Percentiles rank a stretch among this genome's conserved stretches.
Evolutionary conservation across 441 rosid species (phyloP).

Genomic region (Bruguiera hainesii): DNA sequence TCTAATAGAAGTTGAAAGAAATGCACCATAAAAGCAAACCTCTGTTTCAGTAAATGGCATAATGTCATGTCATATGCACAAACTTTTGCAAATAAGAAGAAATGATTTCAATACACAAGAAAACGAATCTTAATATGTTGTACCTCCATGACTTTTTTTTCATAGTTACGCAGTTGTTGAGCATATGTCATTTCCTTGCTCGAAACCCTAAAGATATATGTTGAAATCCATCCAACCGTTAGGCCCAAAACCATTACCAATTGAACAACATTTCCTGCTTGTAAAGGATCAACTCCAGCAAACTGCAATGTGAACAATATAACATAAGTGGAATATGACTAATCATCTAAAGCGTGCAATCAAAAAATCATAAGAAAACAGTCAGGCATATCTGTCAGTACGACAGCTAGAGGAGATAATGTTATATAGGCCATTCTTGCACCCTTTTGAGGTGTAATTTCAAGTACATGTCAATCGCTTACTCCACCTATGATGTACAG

Average conservation of each 20-base stretch:
- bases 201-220: conserved; percentile 83
- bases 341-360: not conserved
- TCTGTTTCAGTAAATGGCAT: not conserved
- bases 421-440: not conserved
- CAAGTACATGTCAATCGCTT: not conserved
- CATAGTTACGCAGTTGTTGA: conserved; percentile 88
- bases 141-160: conserved; percentile 92
- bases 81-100: conserved; percentile 2
- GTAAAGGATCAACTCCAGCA: conserved; percentile 81
- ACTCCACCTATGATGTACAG: not conserved
- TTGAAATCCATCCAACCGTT: conserved; percentile 89
- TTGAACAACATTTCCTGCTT: conserved; percentile 89
- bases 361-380: not conserved
- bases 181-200: conserved; percentile 98
- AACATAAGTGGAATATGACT: not conserved
- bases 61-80: not conserved
- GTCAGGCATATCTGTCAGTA: not conserved
- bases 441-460: not conserved
- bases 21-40: not conserved
- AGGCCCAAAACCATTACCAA: conserved; percentile 77
- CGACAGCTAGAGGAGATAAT: not conserved
- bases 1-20: conserved; percentile 5
- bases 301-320: conserved; percentile 39
- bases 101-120: not conserved
- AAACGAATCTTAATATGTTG: not conserved